Conservation (phyloP, 495 filamentous ascomycete genomes). For the Lophium mytilinum region DNA sequence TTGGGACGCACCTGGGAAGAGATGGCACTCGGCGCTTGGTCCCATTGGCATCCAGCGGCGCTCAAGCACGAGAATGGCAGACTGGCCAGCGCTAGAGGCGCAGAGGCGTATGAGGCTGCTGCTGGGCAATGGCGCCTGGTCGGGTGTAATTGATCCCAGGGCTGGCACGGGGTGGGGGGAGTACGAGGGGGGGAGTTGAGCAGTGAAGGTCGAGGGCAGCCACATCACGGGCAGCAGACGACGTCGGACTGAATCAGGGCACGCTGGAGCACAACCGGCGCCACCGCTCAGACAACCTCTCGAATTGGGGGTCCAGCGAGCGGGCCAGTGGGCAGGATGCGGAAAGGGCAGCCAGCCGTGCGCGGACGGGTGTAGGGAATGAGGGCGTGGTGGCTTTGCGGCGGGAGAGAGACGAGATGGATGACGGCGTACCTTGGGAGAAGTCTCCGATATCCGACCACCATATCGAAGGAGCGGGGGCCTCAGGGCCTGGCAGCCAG, state of each 20-base stretch:
- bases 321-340: too few species aligned
- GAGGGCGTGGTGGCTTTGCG: too few species aligned
- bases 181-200: conserved; percentile 2
- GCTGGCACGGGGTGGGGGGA: conserved; percentile 10
- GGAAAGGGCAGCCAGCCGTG: too few species aligned
- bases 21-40: not conserved
- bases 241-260: conserved; percentile 3
- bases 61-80: not conserved
- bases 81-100: not conserved
- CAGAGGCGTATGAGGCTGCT: not conserved
- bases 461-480: not conserved
- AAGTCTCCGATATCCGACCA: conserved; percentile 20
- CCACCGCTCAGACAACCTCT: conserved; percentile 7
- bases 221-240: too few species aligned
- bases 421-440: not conserved
- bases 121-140: conserved; percentile 11
- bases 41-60: conserved; percentile 14
- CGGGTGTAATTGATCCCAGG: conserved; percentile 8
- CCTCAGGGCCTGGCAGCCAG: not conserved
- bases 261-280: conserved; percentile 9
- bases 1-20: not conserved
- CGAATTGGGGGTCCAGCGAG: too few species aligned
- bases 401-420: not conserved
- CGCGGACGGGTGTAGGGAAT: too few species aligned
- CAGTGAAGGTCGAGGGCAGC: not conserved